phyloP scores from a whole-genome alignment of 768 basidiomycete genomes.

The Mycena belliarum region DNA sequence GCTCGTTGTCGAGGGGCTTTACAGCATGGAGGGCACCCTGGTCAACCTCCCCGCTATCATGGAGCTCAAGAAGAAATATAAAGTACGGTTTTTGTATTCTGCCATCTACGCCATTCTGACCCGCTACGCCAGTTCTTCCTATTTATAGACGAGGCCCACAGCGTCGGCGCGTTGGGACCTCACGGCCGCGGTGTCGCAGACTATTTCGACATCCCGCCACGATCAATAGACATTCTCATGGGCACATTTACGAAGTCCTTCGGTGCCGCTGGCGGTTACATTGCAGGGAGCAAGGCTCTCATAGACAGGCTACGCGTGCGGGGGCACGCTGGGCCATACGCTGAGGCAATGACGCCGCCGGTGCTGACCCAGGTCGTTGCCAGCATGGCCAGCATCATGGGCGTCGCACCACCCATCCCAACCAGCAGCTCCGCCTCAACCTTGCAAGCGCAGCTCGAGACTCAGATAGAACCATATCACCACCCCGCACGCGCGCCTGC shows the following conservation, averaged over 20 bases:
- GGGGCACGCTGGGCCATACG: constrained; percentile 81
- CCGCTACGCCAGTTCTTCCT: constrained; percentile 81
- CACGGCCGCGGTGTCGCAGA: constrained; percentile 94
- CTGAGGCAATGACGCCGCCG: constrained; percentile 88
- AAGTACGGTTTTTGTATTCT: constrained; percentile 51
- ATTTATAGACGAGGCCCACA: constrained; percentile 96
- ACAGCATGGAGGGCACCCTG: constrained; percentile 97
- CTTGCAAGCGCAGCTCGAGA: constrained; percentile 27
- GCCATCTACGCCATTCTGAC: no score
- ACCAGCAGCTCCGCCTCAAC: constrained; percentile 30
- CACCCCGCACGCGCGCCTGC: constrained; percentile 73
- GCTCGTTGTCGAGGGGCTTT: constrained; percentile 91
- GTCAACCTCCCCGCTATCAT: constrained; percentile 80
- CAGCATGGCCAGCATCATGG: constrained; percentile 97
- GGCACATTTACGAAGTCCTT: constrained; percentile 98
- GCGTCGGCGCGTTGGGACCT: constrained; percentile 93
- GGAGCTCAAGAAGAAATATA: constrained; percentile 91
- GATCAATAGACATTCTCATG: constrained; percentile 90
- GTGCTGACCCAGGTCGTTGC: constrained; percentile 90
- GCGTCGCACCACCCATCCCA: constrained; percentile 48
- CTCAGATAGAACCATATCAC: constrained; percentile 38
- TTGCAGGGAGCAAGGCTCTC: constrained; percentile 78
- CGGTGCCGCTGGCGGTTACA: constrained; percentile 92
- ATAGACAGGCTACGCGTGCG: constrained; percentile 80
- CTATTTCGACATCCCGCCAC: constrained; percentile 87